Conservation (phyloP, 805 yeast species). For the Saccharomycopsis schoenii region DNA sequence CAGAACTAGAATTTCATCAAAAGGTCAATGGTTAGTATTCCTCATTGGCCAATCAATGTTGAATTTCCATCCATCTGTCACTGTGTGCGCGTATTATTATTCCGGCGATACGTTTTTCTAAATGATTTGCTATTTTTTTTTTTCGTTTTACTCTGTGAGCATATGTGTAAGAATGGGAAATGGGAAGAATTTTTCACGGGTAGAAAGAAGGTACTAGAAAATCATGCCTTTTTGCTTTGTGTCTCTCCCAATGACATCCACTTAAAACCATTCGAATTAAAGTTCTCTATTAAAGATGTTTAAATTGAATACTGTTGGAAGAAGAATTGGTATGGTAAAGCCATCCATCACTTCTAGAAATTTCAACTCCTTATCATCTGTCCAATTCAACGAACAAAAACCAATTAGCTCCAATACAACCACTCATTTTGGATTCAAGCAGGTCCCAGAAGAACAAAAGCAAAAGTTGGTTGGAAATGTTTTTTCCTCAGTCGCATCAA, state of each 20-base stretch:
- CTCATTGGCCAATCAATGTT: conserved; percentile 1
- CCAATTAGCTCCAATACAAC: conserved; percentile 26
- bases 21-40: not conserved
- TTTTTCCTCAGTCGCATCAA: conserved; percentile 87
- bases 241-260: too few relatives aligned
- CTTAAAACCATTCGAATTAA: too few relatives aligned
- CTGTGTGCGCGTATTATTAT: not conserved
- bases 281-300: not conserved
- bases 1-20: too few relatives aligned
- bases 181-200: not conserved
- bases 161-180: not conserved
- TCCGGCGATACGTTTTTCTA: not conserved
- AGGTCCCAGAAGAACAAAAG: conserved; percentile 71
- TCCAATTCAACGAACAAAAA: not conserved
- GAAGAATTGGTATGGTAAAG: not conserved
- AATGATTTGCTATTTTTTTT: not conserved
- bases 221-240: too few relatives aligned
- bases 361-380: not conserved
- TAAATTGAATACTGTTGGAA: not conserved
- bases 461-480: conserved; percentile 78
- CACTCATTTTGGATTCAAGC: conserved; percentile 87
- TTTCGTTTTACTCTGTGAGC: not conserved
- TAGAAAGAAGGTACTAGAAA: too few relatives aligned
- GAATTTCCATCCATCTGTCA: not conserved
- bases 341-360: not conserved